Percentiles rank a stretch among this genome's conserved stretches.
Conservation (phyloP, 2,329 filamentous ascomycete genomes). For the Pseudonectria foliicola region DNA sequence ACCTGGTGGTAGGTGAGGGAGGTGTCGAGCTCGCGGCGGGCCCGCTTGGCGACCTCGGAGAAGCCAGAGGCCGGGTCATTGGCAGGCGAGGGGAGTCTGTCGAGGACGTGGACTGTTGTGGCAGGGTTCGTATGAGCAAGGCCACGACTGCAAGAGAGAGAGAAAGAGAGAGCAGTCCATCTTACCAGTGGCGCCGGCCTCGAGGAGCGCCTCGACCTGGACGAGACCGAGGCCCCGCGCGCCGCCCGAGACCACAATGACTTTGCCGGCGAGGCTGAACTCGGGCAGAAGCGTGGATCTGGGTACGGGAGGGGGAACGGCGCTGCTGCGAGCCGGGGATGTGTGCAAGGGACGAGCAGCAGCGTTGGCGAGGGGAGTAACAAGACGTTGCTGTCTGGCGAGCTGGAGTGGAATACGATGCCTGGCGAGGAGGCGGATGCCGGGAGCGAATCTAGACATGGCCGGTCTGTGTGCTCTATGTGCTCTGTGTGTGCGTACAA, state of each 20-base stretch:
- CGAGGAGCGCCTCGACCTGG: constrained; percentile 70
- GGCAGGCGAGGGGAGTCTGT: constrained; percentile 50
- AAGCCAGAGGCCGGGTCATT: constrained; percentile 48
- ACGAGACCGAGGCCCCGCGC: constrained; percentile 72
- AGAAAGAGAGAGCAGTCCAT: too few species aligned
- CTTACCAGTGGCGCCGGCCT: constrained; percentile 65
- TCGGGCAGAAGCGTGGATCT: constrained; percentile 50
- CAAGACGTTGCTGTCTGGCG: constrained; percentile 1
- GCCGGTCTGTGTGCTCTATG: constrained; percentile 1
- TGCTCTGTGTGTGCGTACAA: too few species aligned
- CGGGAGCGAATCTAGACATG: constrained; percentile 22
- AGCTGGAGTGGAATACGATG: constrained; percentile 10
- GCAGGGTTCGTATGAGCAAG: too few species aligned
- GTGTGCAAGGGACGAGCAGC: constrained; percentile 16
- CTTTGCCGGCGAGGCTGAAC: constrained; percentile 67
- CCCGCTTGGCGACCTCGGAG: constrained; percentile 54
- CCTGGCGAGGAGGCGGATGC: constrained; percentile 13
- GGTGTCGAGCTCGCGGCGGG: constrained; percentile 57
- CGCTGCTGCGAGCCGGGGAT: constrained; percentile 11
- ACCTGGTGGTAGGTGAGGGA: constrained; percentile 68
- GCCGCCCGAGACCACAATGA: constrained; percentile 69
- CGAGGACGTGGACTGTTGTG: constrained; percentile 58
- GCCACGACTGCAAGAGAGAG: too few species aligned
- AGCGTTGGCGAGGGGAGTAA: not conserved
- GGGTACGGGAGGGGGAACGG: constrained; percentile 10